Base-by-base conservation (phyloP, 257 asterid species). In the Penstemon newberryi region DNA sequence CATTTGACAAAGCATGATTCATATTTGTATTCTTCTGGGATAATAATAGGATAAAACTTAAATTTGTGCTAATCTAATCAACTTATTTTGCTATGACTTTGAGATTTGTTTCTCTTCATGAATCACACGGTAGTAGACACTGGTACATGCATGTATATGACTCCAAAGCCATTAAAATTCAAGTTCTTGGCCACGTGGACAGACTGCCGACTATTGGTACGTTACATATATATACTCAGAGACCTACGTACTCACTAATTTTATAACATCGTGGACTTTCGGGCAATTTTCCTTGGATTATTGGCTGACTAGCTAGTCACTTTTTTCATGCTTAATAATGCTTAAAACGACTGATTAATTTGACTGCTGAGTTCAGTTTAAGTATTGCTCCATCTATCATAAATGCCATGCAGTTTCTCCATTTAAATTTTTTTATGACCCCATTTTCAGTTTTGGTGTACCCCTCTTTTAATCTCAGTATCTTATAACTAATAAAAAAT, bases 111-210 rank as follows among this genome's bases (percentile, higher is more conserved):
- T 68, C 57, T 67, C 80, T 51, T 25, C 66, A 57, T n/a, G n/a
- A n/a, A 61, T 63, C 73, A 77, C 78, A 25, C 33, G 2, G 33
- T 2, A 25, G 33, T 25, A 25, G 33, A 25, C 33, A 25, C 8
- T 42, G 6, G 15, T 10, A 56, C 41, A 40, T 67, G 38, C 19
- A 5, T 8, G 71, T 78, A 71, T 68, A 73, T 49, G 70, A 61
- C 8, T 73, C 70, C 70, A 19, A 79, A 33, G 77, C 60, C 79
- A 67, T 73, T 81, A 25, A 36, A 50, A 60, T 79, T 77, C 76
- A 82, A 74, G 68, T 70, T 79, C 80, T 70, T 60, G 71, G 84
- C 87, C 84, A 76, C 74, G 82, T 82, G 82, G 51, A 57, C 66
- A 65, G 63, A 57, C 70, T 75, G 69, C 19, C 65, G 66, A 59